Evolutionary conservation across 2,329 filamentous ascomycete genomes (phyloP).

Genomic region (Trichoderma koningiopsis): DNA sequence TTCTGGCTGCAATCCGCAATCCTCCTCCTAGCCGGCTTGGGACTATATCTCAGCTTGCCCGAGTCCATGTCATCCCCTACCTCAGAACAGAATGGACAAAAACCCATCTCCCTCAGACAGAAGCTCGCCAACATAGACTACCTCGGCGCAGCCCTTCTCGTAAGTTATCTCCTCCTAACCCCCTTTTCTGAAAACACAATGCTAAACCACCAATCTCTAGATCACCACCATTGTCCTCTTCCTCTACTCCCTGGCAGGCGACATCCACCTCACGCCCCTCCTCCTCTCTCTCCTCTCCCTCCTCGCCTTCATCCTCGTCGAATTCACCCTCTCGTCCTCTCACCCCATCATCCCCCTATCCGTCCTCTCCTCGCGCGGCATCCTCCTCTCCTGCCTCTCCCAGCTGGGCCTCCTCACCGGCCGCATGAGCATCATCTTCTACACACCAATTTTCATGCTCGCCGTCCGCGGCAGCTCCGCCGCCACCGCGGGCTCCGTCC

Average conservation of each 20-base stretch:
- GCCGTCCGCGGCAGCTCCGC: slow-evolving; percentile 71
- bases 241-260: slow-evolving; percentile 68
- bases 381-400: slow-evolving; percentile 71
- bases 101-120: not conserved
- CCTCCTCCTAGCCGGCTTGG: slow-evolving; percentile 60
- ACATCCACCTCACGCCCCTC: slow-evolving; percentile 62
- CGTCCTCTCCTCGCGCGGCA: slow-evolving; percentile 69
- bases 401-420: slow-evolving; percentile 79
- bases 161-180: slow-evolving; percentile 40
- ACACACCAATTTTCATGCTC: slow-evolving; percentile 76
- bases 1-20: slow-evolving; percentile 74
- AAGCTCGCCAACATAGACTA: slow-evolving; percentile 63
- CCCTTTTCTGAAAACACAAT: not conserved
- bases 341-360: slow-evolving; percentile 76
- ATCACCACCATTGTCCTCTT: slow-evolving; percentile 68
- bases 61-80: slow-evolving; percentile 6
- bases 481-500: slow-evolving; percentile 70
- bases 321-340: slow-evolving; percentile 62
- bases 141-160: slow-evolving; percentile 67
- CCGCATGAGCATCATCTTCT: slow-evolving; percentile 80
- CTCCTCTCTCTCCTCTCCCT: slow-evolving; percentile 57
- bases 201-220: slow-evolving; percentile 41
- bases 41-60: slow-evolving; percentile 68
- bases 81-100: not conserved
- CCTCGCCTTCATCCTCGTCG: slow-evolving; percentile 61